phyloP scores from a whole-genome alignment of 805 yeast genomes.

The Wickerhamomyces ciferrii region DNA sequence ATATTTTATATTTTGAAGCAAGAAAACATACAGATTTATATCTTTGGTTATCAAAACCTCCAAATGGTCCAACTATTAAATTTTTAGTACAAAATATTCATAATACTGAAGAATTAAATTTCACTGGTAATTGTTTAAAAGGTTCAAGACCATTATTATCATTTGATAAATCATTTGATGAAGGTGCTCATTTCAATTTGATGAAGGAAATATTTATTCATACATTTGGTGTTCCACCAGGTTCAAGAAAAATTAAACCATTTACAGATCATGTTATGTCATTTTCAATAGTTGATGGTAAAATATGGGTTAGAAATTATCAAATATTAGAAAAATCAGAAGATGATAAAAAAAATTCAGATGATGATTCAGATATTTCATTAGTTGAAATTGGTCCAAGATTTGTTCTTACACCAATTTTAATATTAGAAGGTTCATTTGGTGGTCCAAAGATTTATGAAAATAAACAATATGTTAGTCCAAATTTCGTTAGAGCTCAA shows the following conservation, averaged over 20 bases:
- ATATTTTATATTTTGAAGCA: constrained; percentile 88
- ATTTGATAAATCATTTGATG: constrained; percentile 77
- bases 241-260: constrained; percentile 88
- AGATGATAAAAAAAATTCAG: constrained; percentile 45
- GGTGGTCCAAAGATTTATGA: constrained; percentile 98
- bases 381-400: constrained; percentile 96
- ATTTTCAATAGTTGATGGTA: constrained; percentile 86
- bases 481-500: constrained; percentile 93
- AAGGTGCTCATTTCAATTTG: constrained; percentile 60
- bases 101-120: constrained; percentile 92
- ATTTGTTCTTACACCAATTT: constrained; percentile 85
- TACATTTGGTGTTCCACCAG: constrained; percentile 92
- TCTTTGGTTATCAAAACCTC: constrained; percentile 93
- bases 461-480: constrained; percentile 94
- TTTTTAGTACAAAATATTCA: constrained; percentile 93
- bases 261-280: constrained; percentile 94
- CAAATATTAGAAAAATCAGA: constrained; percentile 71
- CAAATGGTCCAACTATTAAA: constrained; percentile 95
- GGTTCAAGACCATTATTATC: constrained; percentile 94
- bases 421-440: constrained; percentile 92
- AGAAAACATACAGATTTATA: constrained; percentile 95
- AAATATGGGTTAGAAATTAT: constrained; percentile 93
- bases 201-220: constrained; percentile 82
- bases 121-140: constrained; percentile 92
- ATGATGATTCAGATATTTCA: constrained; percentile 60